A percentile compares a stretch with the other conserved stretches of the same genome.
Conservation (phyloP, 768 basidiomycete genomes). For the Podaxis sp. region DNA sequence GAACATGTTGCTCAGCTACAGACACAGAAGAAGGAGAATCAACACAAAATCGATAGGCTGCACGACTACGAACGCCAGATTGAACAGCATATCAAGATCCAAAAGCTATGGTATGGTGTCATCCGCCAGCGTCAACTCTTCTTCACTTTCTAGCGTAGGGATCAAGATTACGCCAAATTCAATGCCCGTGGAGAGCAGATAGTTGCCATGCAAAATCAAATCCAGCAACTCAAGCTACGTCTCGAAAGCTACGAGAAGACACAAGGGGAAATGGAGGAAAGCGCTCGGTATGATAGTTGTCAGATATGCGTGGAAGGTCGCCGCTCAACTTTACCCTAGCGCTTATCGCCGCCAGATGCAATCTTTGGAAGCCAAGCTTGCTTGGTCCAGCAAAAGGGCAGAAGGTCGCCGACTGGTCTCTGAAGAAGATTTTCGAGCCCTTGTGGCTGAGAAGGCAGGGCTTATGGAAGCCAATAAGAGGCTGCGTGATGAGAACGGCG, state of each 20-base stretch:
- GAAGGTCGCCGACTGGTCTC: conserved; percentile 28
- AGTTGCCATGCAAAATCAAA: conserved; percentile 51
- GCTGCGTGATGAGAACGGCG: conserved; percentile 56
- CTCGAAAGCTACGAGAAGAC: conserved; percentile 57
- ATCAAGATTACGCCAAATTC: conserved; percentile 69
- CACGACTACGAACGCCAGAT: conserved; percentile 87
- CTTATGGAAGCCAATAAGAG: conserved; percentile 49
- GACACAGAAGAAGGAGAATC: conserved; percentile 73
- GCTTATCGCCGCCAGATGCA: conserved; percentile 59
- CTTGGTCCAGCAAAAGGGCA: conserved; percentile 42
- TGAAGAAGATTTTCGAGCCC: conserved; percentile 41
- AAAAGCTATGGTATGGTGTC: conserved; percentile 67
- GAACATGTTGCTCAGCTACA: conserved; percentile 68
- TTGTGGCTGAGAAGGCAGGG: conserved; percentile 44
- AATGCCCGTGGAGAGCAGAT: conserved; percentile 63
- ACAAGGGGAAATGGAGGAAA: conserved; percentile 53
- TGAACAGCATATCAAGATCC: conserved; percentile 73
- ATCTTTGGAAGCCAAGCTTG: conserved; percentile 55
- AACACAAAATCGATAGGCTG: conserved; percentile 79
- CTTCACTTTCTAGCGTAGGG: conserved; percentile 42
- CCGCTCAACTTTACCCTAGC: conserved; percentile 30
- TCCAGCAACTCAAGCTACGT: conserved; percentile 64
- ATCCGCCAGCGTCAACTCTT: not conserved
- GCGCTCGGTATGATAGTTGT: conserved; percentile 47
- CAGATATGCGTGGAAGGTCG: not conserved